Conservation (phyloP, 1,139 yeast species). For the Suhomyces bokatorum region DNA sequence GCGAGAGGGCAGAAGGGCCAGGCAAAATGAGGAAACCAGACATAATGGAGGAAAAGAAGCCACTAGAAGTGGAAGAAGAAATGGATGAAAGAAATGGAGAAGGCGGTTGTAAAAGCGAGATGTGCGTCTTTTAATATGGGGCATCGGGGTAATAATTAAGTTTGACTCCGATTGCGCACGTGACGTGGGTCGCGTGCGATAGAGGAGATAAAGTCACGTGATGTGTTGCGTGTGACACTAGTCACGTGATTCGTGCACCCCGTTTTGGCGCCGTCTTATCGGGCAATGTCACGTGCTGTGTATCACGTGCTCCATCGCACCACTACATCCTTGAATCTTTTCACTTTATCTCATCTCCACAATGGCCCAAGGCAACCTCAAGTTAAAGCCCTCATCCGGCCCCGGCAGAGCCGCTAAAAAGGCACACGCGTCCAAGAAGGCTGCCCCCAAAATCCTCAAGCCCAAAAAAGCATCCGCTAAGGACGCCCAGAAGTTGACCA, state of each 20-base stretch:
- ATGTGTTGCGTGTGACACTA: no score
- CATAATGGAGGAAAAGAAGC: slow-evolving; percentile 3
- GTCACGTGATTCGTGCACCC: no score
- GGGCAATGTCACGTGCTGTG: background rate
- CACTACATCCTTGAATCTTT: background rate
- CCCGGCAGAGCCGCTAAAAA: slow-evolving; percentile 54
- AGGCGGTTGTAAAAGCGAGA: background rate
- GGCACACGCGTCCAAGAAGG: slow-evolving; percentile 58
- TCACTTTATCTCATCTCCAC: background rate
- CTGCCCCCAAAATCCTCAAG: slow-evolving; percentile 73
- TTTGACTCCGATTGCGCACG: slow-evolving; percentile 6
- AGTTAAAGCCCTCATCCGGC: slow-evolving; percentile 38
- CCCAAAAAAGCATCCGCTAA: slow-evolving; percentile 60
- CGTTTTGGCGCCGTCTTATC: background rate
- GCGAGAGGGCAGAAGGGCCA: slow-evolving; percentile 90
- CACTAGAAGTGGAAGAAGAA: slow-evolving; percentile 1
- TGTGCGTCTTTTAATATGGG: slow-evolving; percentile 2
- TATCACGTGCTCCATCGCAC: background rate
- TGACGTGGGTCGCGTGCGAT: background rate
- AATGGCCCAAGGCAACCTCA: slow-evolving; percentile 60
- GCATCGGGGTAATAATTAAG: slow-evolving; percentile 7
- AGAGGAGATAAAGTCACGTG: background rate
- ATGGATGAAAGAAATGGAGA: no score
- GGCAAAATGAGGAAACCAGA: slow-evolving; percentile 58
- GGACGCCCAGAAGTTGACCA: slow-evolving; percentile 51